Conservation (phyloP, 768 basidiomycete genomes). For the Fistulinella prunicolor region DNA sequence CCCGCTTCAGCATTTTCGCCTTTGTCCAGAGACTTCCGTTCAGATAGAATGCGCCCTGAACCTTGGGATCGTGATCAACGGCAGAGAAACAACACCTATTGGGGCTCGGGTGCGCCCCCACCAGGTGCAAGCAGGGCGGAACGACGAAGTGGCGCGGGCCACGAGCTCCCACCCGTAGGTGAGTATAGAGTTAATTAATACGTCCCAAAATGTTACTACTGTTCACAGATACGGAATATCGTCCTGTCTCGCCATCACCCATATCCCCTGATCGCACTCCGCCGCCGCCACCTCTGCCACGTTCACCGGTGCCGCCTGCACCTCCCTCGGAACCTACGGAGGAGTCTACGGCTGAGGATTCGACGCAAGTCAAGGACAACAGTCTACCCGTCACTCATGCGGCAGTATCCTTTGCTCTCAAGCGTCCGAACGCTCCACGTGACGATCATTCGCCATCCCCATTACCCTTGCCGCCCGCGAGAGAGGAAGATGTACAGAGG, state of each 20-base stretch:
- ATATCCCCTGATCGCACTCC: slow-evolving; percentile 23
- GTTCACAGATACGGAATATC: slow-evolving; percentile 17
- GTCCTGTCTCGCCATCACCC: slow-evolving; percentile 22
- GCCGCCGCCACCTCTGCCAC: slow-evolving; percentile 7
- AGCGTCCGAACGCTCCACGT: slow-evolving; percentile 46
- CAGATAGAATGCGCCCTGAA: slow-evolving; percentile 36
- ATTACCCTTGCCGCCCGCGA: slow-evolving; percentile 31
- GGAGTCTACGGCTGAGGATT: slow-evolving; percentile 10
- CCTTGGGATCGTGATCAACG: slow-evolving; percentile 35
- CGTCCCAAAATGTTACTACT: not conserved
- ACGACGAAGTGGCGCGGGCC: slow-evolving; percentile 9
- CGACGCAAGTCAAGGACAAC: slow-evolving; percentile 22
- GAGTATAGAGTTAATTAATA: not conserved
- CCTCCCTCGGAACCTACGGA: slow-evolving; percentile 40
- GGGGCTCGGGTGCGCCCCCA: slow-evolving; percentile 10
- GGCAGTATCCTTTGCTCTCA: slow-evolving; percentile 41
- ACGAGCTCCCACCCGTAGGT: slow-evolving; percentile 12
- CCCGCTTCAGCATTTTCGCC: slow-evolving; percentile 39
- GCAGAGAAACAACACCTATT: slow-evolving; percentile 29
- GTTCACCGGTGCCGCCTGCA: slow-evolving; percentile 24
- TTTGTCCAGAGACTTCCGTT: slow-evolving; percentile 32
- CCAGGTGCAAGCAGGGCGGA: no score
- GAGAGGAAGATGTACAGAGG: slow-evolving; percentile 25
- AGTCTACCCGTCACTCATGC: slow-evolving; percentile 37
- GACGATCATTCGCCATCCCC: slow-evolving; percentile 46